Evolutionary conservation across 257 asterid species (phyloP).

Genomic region (Solanum rostratum): DNA sequence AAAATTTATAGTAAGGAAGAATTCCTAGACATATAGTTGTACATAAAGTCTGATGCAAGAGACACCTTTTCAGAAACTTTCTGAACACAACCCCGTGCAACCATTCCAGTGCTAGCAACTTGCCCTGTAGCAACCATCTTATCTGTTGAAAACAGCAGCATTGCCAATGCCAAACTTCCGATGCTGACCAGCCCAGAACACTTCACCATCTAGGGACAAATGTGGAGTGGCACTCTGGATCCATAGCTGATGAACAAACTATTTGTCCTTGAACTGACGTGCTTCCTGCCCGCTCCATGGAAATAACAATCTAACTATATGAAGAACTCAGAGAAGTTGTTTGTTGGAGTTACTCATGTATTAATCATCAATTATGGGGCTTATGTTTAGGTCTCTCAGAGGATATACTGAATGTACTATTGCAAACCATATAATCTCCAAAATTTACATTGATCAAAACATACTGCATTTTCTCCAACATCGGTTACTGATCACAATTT

Average conservation of each 20-base stretch:
- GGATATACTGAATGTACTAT: too few species aligned
- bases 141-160: slow-evolving; percentile 80
- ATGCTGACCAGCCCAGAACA: slow-evolving; percentile 97
- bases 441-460: too few species aligned
- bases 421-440: too few species aligned
- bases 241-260: neutral
- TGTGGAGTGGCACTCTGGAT: slow-evolving; percentile 64
- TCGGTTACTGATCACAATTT: too few species aligned
- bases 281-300: neutral
- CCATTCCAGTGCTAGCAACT: slow-evolving; percentile 73
- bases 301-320: neutral
- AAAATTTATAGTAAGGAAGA: neutral
- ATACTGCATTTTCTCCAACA: too few species aligned
- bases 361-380: neutral
- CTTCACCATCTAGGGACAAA: slow-evolving; percentile 86
- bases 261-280: neutral
- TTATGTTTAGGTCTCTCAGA: neutral
- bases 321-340: neutral
- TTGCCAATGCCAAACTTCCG: slow-evolving; percentile 85
- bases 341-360: neutral
- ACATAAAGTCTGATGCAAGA: too few species aligned
- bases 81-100: slow-evolving; percentile 67
- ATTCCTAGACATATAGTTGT: too few species aligned
- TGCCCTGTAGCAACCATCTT: slow-evolving; percentile 81
- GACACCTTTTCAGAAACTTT: slow-evolving; percentile 68